A percentile compares a stretch with the other conserved stretches of the same genome.
Evolutionary conservation across 2,329 filamentous ascomycete species (phyloP).

Genomic region (Aspergillus sp.): DNA sequence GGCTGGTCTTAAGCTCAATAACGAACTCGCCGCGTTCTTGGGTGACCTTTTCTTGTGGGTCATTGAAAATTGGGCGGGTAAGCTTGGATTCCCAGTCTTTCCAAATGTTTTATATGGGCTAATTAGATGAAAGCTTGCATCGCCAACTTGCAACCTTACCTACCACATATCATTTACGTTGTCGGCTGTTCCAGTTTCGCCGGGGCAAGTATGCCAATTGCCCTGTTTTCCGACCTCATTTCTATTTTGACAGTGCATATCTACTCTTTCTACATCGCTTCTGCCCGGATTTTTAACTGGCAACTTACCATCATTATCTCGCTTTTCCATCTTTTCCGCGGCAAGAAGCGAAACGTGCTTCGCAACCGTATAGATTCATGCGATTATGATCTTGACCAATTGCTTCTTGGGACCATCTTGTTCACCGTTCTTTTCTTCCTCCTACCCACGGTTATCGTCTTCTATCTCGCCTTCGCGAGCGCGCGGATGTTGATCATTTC

Average conservation of each 20-base stretch:
- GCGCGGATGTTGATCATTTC: conserved; percentile 94
- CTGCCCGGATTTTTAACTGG: conserved; percentile 97
- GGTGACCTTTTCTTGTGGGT: conserved; percentile 98
- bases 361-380: conserved; percentile 98
- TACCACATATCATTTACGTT: conserved; percentile 87
- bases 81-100: conserved; percentile 16
- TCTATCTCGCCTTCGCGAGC: conserved; percentile 93
- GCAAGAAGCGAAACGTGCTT: conserved; percentile 95
- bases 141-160: conserved; percentile 70
- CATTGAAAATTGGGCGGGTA: conserved; percentile 94
- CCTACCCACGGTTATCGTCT: conserved; percentile 90
- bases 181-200: conserved; percentile 94
- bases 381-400: conserved; percentile 96
- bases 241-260: conserved; percentile 93
- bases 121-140: conserved; percentile 64
- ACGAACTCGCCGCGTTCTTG: conserved; percentile 87
- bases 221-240: conserved; percentile 89
- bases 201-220: conserved; percentile 94
- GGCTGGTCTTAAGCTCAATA: conserved; percentile 92
- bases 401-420: conserved; percentile 92
- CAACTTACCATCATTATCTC: conserved; percentile 95
- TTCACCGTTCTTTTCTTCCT: conserved; percentile 96
- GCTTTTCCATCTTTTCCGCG: conserved; percentile 96
- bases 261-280: conserved; percentile 96
- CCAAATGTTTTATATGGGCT: conserved; percentile 3